Conservation (phyloP, 1,284 basidiomycete genomes). For the Heterobasidion occidentale region DNA sequence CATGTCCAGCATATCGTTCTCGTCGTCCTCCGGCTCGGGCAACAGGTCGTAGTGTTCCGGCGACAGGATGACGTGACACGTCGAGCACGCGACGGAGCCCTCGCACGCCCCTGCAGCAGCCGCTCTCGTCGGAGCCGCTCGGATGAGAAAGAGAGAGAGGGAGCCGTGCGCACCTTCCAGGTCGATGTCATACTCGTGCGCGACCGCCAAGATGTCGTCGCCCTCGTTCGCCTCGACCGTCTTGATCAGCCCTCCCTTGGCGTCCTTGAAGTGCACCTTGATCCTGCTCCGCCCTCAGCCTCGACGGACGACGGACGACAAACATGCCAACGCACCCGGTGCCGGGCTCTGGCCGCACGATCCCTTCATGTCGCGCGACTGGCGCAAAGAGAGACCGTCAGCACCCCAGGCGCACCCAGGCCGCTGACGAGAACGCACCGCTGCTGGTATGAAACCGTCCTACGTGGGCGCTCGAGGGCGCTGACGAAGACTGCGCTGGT, state of each 20-base stretch:
- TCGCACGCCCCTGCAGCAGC: slow-evolving; percentile 81
- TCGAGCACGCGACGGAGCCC: slow-evolving; percentile 95
- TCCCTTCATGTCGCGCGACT: slow-evolving; percentile 27
- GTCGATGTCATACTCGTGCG: slow-evolving; percentile 95
- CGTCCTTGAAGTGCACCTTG: slow-evolving; percentile 84
- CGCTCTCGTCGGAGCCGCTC: not conserved
- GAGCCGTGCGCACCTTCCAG: slow-evolving; percentile 70
- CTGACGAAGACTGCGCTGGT: no score
- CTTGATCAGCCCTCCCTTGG: slow-evolving; percentile 77
- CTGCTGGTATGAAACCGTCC: not conserved
- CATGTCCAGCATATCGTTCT: slow-evolving; percentile 98
- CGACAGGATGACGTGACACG: slow-evolving; percentile 91
- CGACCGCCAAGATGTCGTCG: slow-evolving; percentile 86
- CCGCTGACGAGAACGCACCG: not conserved
- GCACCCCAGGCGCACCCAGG: not conserved
- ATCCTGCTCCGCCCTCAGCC: slow-evolving; percentile 43
- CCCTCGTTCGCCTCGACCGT: slow-evolving; percentile 92
- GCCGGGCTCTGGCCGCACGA: slow-evolving; percentile 48
- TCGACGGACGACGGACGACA: not conserved
- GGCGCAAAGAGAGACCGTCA: not conserved
- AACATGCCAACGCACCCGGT: slow-evolving; percentile 48
- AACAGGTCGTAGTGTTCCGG: slow-evolving; percentile 80
- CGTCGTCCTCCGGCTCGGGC: slow-evolving; percentile 92
- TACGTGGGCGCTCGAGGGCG: not conserved
- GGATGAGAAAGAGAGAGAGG: not conserved